phyloP scores from a whole-genome alignment of 2,329 filamentous ascomycete species.

The Diaporthe velutina region DNA sequence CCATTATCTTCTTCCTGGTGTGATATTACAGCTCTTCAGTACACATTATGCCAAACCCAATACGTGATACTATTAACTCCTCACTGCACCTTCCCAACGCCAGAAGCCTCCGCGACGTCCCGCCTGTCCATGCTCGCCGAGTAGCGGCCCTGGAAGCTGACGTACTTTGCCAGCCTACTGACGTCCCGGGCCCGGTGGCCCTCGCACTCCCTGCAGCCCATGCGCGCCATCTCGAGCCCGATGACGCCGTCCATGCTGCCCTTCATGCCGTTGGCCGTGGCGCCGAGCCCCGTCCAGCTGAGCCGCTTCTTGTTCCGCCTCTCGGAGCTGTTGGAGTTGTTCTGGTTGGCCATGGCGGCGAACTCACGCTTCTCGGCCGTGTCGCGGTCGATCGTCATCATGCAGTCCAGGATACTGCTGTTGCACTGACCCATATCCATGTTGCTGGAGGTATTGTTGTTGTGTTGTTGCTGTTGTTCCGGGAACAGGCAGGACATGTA shows the following conservation, averaged over 20 bases:
- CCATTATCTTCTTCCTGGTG: background rate
- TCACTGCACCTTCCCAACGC: background rate
- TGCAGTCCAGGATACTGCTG: constrained; percentile 48
- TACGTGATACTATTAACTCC: background rate
- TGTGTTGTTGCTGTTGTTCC: constrained; percentile 43
- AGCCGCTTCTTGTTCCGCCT: constrained; percentile 48
- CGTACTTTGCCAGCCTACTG: constrained; percentile 48
- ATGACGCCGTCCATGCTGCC: constrained; percentile 50
- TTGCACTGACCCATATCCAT: background rate
- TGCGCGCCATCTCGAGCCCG: constrained; percentile 51
- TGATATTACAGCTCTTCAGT: background rate
- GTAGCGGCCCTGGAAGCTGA: constrained; percentile 27
- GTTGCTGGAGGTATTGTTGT: constrained; percentile 37
- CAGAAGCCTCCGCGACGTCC: background rate
- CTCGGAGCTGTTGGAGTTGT: constrained; percentile 39
- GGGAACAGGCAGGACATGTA: constrained; percentile 55
- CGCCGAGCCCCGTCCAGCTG: constrained; percentile 57
- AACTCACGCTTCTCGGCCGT: constrained; percentile 57
- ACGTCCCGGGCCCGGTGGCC: constrained; percentile 51
- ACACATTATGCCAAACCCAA: background rate
- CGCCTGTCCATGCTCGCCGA: constrained; percentile 1
- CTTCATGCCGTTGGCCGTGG: constrained; percentile 47
- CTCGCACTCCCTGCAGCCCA: constrained; percentile 49
- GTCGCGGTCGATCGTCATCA: constrained; percentile 55
- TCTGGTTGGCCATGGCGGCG: constrained; percentile 52